Conservation (phyloP, 805 yeast genomes). For the Sugiyamaella valdiviana region DNA sequence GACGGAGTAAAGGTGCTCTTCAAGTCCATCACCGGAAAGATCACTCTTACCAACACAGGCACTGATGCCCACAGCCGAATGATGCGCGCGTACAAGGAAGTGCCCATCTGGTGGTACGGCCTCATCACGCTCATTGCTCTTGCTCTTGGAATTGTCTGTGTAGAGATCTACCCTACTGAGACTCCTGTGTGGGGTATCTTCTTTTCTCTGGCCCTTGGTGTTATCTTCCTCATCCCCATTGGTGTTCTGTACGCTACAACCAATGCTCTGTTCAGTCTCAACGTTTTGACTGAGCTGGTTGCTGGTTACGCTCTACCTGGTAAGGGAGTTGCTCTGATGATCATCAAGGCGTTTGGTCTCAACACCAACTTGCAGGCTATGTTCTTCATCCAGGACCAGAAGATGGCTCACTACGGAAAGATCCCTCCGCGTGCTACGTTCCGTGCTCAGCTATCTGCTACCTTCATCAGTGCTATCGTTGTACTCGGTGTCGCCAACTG, state of each 20-base stretch:
- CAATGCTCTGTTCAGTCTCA: conserved; percentile 48
- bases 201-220: conserved; percentile 47
- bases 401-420: conserved; percentile 41
- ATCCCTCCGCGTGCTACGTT: conserved; percentile 39
- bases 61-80: conserved; percentile 27
- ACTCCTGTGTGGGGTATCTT: conserved; percentile 60
- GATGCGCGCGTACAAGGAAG: conserved; percentile 54
- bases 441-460: conserved; percentile 35
- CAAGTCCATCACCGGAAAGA: not conserved
- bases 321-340: conserved; percentile 47
- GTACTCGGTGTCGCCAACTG: conserved; percentile 19
- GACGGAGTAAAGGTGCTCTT: conserved; percentile 21
- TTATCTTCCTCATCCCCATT: conserved; percentile 53
- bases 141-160: conserved; percentile 38
- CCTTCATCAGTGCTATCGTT: conserved; percentile 35
- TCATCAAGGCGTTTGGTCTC: conserved; percentile 40
- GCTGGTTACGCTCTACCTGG: conserved; percentile 64
- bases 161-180: conserved; percentile 39
- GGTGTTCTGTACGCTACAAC: conserved; percentile 56
- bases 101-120: conserved; percentile 72
- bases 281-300: conserved; percentile 56
- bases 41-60: not conserved
- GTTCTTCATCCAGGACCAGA: conserved; percentile 49
- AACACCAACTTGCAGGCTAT: conserved; percentile 56
- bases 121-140: conserved; percentile 40